Conservation (phyloP, 139 green algal genomes). For the Chlamydomonas eustigma region DNA sequence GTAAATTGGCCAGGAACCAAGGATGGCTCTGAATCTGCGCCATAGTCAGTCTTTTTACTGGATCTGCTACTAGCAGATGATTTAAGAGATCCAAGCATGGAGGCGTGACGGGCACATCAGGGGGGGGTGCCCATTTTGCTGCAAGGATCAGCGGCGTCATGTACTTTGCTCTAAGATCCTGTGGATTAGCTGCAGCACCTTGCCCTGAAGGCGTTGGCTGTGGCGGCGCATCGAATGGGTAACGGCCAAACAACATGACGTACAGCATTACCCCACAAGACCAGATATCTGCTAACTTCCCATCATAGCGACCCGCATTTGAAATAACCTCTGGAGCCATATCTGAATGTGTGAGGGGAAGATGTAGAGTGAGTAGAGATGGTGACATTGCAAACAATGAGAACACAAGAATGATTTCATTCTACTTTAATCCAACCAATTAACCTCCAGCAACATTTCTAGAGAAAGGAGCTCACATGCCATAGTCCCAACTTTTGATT, state of each 20-base stretch:
- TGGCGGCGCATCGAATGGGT: slow-evolving; percentile 22
- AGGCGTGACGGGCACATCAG: slow-evolving; percentile 20
- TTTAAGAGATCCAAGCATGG: slow-evolving; percentile 57
- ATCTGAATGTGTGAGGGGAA: slow-evolving; percentile 40
- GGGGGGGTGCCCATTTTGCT: slow-evolving; percentile 13
- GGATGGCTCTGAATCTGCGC: slow-evolving; percentile 37
- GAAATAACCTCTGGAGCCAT: slow-evolving; percentile 89
- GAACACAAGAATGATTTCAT: no score
- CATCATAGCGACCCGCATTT: slow-evolving; percentile 55
- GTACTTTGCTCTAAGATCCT: neutral
- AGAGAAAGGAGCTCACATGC: no score
- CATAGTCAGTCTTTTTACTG: slow-evolving; percentile 74
- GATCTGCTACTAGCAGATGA: slow-evolving; percentile 59
- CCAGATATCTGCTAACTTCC: slow-evolving; percentile 70
- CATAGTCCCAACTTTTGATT: slow-evolving; percentile 82
- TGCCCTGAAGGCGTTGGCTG: neutral
- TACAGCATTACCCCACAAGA: slow-evolving; percentile 75
- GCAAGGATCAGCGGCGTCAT: neutral
- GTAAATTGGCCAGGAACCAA: slow-evolving; percentile 80
- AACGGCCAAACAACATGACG: slow-evolving; percentile 56
- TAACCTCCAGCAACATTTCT: no score
- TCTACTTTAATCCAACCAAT: no score
- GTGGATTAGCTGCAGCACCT: neutral
- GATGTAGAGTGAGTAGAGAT: neutral
- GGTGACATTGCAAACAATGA: neutral